Conservation (phyloP, 495 filamentous ascomycete species). For the Aspergillus steynii region DNA sequence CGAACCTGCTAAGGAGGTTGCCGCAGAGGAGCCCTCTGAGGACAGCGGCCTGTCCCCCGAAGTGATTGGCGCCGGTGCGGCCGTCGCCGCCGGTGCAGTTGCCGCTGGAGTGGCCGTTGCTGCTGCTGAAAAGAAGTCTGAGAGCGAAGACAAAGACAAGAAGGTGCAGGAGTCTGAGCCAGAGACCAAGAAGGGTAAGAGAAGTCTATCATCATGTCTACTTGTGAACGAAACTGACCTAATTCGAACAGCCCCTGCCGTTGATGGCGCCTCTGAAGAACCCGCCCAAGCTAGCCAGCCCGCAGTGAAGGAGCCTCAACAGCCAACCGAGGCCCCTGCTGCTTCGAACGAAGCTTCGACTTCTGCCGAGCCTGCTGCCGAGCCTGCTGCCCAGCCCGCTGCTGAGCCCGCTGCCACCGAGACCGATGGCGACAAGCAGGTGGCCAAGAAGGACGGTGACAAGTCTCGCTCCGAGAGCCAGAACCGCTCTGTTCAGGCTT, state of each 20-base stretch:
- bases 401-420: slow-evolving; percentile 10
- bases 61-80: slow-evolving; percentile 1
- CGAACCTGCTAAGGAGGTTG: not conserved
- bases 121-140: not conserved
- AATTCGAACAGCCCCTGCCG: not conserved
- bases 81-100: not conserved
- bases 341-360: not conserved
- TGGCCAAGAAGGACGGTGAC: slow-evolving; percentile 22
- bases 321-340: not conserved
- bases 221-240: not conserved
- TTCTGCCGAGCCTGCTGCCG: slow-evolving; percentile 7
- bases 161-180: not conserved
- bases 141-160: not conserved
- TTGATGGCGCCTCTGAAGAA: not conserved
- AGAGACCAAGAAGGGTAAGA: not conserved
- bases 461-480: slow-evolving; percentile 42
- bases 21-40: slow-evolving; percentile 8
- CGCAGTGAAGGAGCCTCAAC: slow-evolving; percentile 1
- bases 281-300: not conserved
- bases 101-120: slow-evolving; percentile 4
- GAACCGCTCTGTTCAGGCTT: slow-evolving; percentile 47
- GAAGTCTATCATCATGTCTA: not conserved
- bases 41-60: slow-evolving; percentile 2
- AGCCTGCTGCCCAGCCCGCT: slow-evolving; percentile 3
- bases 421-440: slow-evolving; percentile 13